A percentile compares a stretch with the other conserved stretches of the same genome.
These are phyloP conservation scores for Xylariales sp. DNA, from an alignment of 2,329 filamentous ascomycete species.

Conservation along the genomic window DNA sequence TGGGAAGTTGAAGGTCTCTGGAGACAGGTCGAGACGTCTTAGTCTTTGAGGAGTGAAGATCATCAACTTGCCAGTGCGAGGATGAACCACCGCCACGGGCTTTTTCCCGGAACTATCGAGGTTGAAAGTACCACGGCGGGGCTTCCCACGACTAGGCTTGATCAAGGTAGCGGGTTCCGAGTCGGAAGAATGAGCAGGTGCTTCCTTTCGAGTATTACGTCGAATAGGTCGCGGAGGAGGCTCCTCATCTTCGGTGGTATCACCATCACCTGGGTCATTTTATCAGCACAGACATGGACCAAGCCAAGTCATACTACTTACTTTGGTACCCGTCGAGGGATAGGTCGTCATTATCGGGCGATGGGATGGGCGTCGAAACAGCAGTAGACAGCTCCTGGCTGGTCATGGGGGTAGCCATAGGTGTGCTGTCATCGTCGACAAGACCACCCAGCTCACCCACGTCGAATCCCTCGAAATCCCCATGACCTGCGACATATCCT, in stretches of 20 bases:
- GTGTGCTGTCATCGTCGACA: conserved; percentile 36
- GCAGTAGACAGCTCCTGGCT: conserved; percentile 28
- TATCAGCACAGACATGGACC: conserved; percentile 33
- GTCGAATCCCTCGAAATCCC: conserved; percentile 32
- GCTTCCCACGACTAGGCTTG: conserved; percentile 45
- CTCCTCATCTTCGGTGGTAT: conserved; percentile 57
- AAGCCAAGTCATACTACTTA: conserved; percentile 36
- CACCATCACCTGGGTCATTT: conserved; percentile 39
- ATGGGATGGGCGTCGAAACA: conserved; percentile 27
- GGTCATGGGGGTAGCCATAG: conserved; percentile 35
- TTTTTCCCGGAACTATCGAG: conserved; percentile 50
- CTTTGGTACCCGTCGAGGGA: conserved; percentile 56
- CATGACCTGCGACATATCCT: conserved; percentile 25
- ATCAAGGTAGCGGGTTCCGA: conserved; percentile 45
- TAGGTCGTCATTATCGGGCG: conserved; percentile 30
- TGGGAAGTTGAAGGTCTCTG: conserved; percentile 49
- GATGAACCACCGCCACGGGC: conserved; percentile 55
- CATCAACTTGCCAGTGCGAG: conserved; percentile 56
- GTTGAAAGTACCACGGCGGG: conserved; percentile 50
- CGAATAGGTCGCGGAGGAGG: conserved; percentile 42
- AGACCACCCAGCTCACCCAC: conserved; percentile 30
- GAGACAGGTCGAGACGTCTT: conserved; percentile 45
- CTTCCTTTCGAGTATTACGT: conserved; percentile 41
- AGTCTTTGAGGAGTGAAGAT: conserved; percentile 53
- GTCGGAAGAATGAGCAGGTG: conserved; percentile 38